Conservation (phyloP, 129 eudicot genomes). For the Centaurea solstitialis region DNA sequence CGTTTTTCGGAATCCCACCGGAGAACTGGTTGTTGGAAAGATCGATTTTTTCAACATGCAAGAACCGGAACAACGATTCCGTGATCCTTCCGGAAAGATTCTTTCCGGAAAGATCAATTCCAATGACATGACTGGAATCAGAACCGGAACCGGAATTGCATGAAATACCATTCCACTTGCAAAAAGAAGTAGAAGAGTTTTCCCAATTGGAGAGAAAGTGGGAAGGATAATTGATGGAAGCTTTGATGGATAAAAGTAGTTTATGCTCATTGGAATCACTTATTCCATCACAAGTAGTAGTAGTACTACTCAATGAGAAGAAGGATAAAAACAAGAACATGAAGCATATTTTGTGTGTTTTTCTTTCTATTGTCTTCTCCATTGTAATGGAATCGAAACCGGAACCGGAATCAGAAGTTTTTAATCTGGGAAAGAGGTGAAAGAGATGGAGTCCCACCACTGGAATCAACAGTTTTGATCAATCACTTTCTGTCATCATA, state of each 20-base stretch:
- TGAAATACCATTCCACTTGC: conserved; percentile 73
- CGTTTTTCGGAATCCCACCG: conserved; percentile 52
- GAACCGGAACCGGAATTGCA: conserved; percentile 45
- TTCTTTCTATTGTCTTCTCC: conserved; percentile 30
- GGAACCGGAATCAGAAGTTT: conserved; percentile 1
- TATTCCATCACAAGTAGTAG: conserved; percentile 28
- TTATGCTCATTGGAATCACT: conserved; percentile 34
- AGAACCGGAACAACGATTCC: conserved; percentile 52
- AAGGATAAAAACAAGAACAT: conserved; percentile 37
- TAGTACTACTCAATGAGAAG: conserved; percentile 28
- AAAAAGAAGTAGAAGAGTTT: conserved; percentile 44
- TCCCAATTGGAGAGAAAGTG: conserved; percentile 67
- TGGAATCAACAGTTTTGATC: conserved; percentile 24
- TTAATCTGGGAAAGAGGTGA: conserved; percentile 8
- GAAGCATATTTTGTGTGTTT: conserved; percentile 21
- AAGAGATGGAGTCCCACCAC: conserved; percentile 39
- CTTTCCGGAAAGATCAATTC: conserved; percentile 60
- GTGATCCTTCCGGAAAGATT: conserved; percentile 62
- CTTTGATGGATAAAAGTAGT: conserved; percentile 59
- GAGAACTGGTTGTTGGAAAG: conserved; percentile 62
- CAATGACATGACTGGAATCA: conserved; percentile 42
- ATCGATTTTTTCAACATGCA: conserved; percentile 51
- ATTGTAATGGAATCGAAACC: conserved; percentile 21
- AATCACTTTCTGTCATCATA: conserved; percentile 53
- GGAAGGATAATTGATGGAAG: conserved; percentile 61